phyloP scores from a whole-genome alignment of 1,284 basidiomycete genomes.

The Trametes hirsuta region DNA sequence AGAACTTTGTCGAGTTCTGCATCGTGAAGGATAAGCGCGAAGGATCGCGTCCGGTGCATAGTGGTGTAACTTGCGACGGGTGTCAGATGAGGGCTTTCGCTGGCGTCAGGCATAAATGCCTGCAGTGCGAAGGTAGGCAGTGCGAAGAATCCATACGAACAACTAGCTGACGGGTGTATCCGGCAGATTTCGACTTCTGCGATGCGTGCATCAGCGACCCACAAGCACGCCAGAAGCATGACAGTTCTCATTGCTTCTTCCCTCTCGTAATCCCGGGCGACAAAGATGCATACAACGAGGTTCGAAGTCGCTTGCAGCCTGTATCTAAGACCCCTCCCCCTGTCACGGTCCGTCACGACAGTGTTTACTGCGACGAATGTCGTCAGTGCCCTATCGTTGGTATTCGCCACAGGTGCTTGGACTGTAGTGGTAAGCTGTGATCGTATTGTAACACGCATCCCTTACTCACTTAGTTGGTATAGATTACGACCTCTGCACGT shows the following conservation, averaged over 20 bases:
- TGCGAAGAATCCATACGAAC: no score
- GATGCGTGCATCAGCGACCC: slow-evolving; percentile 48
- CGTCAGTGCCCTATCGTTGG: slow-evolving; percentile 58
- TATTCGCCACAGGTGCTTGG: slow-evolving; percentile 59
- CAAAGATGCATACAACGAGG: slow-evolving; percentile 26
- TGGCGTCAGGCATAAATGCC: slow-evolving; percentile 71
- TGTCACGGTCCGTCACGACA: neutral
- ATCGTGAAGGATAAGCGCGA: slow-evolving; percentile 19
- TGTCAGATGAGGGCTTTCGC: slow-evolving; percentile 52
- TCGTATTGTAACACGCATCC: neutral
- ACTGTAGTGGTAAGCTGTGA: slow-evolving; percentile 47
- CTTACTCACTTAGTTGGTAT: neutral
- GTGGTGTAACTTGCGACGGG: slow-evolving; percentile 56
- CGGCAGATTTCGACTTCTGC: slow-evolving; percentile 64
- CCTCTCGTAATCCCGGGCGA: slow-evolving; percentile 59
- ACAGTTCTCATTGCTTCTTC: slow-evolving; percentile 59
- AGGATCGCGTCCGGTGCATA: slow-evolving; percentile 32
- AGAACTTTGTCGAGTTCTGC: slow-evolving; percentile 29
- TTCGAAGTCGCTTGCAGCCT: slow-evolving; percentile 48
- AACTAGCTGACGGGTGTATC: neutral
- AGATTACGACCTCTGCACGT: slow-evolving; percentile 73
- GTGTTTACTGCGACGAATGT: slow-evolving; percentile 64
- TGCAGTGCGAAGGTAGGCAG: slow-evolving; percentile 61
- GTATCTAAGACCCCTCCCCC: neutral
- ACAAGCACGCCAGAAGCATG: slow-evolving; percentile 19